Base-by-base conservation (phyloP, 768 basidiomycete species). In the Lactarius quietus region DNA sequence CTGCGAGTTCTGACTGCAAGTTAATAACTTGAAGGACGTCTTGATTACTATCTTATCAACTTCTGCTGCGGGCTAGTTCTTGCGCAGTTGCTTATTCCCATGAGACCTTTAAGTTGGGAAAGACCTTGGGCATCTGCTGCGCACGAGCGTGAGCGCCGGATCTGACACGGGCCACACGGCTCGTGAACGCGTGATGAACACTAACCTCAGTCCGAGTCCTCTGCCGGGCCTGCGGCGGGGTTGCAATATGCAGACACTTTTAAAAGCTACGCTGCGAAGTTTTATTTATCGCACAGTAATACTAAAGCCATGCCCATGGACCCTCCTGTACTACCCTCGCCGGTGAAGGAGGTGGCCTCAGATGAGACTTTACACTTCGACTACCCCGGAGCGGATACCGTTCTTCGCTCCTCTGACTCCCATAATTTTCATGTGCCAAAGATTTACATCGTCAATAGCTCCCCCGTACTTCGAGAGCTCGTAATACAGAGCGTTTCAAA, bases 361-460 rank as follows among this genome's bases (percentile, higher is more conserved):
- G 33, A 33, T 3, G 33, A 33, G 33, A 33, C 33, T 33, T 33
- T 33, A 33, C 45, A 26, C 23, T 48, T 48, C 23, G 23, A 23
- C 2, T 48, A 14, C 45, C 45, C 45, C 26, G n/a, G 23, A 0
- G 6, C 45, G 14, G 45, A 48, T 23, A 48, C 26, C 12, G 5
- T 48, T 12, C 45, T 48, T 23, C 23, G 45, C 20, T 55, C 53
- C 4, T 8, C 3, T 1, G 29, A 33, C 12, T 5, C 20, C 8
- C 29, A 33, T 35, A 17, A 55, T 29, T 55, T 55, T 4, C 53
- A 28, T 5, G 29, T 55, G 3, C 29, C 18, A 5, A 18, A 77
- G 51, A 68, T 78, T 54, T 75, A 81, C 35, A 69, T 84, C 39
- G 74, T 75, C 31, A 77, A 73, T 61, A 78, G 80, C 2, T 82